Evolutionary conservation across 192 early-diverging fungal species (phyloP).

Genomic region (Backusella morwellensis): DNA sequence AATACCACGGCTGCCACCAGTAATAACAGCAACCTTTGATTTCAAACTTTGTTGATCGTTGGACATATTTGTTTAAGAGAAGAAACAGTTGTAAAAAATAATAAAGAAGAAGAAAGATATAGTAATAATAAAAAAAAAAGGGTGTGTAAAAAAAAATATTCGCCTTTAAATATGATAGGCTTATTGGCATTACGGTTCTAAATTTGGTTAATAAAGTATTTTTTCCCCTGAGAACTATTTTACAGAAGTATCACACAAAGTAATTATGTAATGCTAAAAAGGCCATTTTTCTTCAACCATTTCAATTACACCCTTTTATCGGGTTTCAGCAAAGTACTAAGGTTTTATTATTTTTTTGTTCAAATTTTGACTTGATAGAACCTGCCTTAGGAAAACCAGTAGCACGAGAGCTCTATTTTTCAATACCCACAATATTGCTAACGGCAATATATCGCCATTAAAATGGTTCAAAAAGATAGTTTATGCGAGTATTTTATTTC

Average conservation of each 20-base stretch:
- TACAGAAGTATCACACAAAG: neutral
- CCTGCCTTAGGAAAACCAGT: too few relatives aligned
- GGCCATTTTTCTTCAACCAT: too few relatives aligned
- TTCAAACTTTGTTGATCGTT: neutral
- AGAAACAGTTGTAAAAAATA: neutral
- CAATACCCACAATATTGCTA: too few relatives aligned
- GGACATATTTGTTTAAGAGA: neutral
- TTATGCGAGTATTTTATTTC: too few relatives aligned
- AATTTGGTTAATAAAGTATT: neutral
- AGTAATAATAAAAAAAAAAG: neutral
- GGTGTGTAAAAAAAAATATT: neutral
- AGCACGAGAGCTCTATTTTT: too few relatives aligned
- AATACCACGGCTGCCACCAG: constrained; percentile 21
- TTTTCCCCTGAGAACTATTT: neutral
- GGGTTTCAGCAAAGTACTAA: too few relatives aligned
- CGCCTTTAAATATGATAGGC: neutral
- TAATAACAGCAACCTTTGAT: constrained; percentile 25
- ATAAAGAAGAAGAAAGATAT: neutral
- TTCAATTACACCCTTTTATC: too few relatives aligned
- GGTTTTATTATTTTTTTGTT: too few relatives aligned
- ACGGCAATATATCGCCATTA: too few relatives aligned
- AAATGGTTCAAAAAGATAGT: too few relatives aligned
- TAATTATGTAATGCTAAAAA: neutral
- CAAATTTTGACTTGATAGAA: too few relatives aligned
- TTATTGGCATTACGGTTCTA: neutral